Evolutionary conservation across 2,329 filamentous ascomycete genomes (phyloP).

Genomic region (Tolypocladium amazonense): DNA sequence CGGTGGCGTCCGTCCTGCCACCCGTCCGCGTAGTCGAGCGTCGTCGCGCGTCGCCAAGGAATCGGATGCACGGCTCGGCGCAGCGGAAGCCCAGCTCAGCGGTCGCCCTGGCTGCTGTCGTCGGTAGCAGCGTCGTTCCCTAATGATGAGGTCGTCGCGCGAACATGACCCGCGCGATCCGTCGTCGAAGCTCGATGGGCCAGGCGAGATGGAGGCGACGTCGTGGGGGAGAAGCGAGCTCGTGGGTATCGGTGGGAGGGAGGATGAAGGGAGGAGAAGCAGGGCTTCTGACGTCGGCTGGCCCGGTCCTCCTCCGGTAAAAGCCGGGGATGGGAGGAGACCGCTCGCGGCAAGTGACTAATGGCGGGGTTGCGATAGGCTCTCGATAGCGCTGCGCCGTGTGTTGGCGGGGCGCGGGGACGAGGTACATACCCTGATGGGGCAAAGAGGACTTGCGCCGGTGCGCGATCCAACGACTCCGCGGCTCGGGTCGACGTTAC

Average conservation of each 20-base stretch:
- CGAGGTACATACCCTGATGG: background rate
- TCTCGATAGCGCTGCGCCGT: background rate
- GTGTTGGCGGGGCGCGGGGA: background rate
- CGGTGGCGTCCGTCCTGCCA: background rate
- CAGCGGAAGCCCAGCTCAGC: background rate
- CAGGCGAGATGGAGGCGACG: background rate
- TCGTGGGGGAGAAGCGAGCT: background rate
- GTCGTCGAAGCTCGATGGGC: background rate
- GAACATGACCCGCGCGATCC: background rate
- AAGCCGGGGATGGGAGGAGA: constrained; percentile 9
- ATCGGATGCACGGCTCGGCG: background rate
- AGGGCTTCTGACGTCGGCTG: background rate
- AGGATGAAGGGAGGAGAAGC: background rate
- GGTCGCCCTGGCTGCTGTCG: background rate
- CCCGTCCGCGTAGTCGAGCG: background rate
- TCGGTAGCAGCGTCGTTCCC: background rate
- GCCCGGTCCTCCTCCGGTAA: constrained; percentile 10
- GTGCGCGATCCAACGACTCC: background rate
- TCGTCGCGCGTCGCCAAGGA: background rate
- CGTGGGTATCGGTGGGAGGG: background rate
- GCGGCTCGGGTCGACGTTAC: background rate
- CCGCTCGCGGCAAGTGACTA: constrained; percentile 8
- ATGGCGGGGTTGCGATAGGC: constrained; percentile 25
- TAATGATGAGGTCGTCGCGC: background rate
- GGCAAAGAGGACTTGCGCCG: background rate